These are phyloP conservation scores for Bullera alba DNA, from an alignment of 768 basidiomycete species.

Conservation along the genomic window DNA sequence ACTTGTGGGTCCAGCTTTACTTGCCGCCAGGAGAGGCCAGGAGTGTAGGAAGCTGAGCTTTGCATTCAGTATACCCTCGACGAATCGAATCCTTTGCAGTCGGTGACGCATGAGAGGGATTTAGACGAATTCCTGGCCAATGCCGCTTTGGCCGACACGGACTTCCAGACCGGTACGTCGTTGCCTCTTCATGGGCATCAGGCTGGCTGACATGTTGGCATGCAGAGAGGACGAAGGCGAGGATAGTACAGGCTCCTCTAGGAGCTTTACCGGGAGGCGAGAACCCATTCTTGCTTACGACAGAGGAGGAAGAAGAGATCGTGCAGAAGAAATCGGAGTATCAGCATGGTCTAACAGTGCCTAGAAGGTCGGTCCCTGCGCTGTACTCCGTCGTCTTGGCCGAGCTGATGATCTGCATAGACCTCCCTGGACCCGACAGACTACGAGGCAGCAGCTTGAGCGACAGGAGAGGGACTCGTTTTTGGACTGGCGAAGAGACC, in stretches of 20 bases:
- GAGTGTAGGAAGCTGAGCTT: not conserved
- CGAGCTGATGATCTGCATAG: constrained; percentile 41
- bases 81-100: constrained; percentile 58
- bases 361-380: constrained; percentile 51
- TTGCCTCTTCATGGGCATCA: constrained; percentile 51
- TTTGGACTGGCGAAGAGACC: constrained; percentile 81
- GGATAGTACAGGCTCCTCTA: constrained; percentile 45
- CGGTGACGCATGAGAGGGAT: constrained; percentile 91
- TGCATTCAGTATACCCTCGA: constrained; percentile 66
- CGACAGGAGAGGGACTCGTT: constrained; percentile 83
- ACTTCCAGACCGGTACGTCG: constrained; percentile 83
- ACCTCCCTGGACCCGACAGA: constrained; percentile 78
- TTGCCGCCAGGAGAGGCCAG: not conserved
- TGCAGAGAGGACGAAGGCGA: constrained; percentile 47
- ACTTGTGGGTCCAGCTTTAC: constrained; percentile 52
- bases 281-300: constrained; percentile 79
- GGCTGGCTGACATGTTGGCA: constrained; percentile 17
- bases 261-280: constrained; percentile 46
- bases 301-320: constrained; percentile 71
- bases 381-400: not conserved
- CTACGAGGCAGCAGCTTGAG: constrained; percentile 72
- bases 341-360: constrained; percentile 70
- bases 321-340: constrained; percentile 68
- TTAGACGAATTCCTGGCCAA: constrained; percentile 93
- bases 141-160: constrained; percentile 86